A percentile compares a stretch with the other conserved stretches of the same genome.
Evolutionary conservation across 164 flowering plant species (phyloP).

Genomic region (Tinospora cordifolia): DNA sequence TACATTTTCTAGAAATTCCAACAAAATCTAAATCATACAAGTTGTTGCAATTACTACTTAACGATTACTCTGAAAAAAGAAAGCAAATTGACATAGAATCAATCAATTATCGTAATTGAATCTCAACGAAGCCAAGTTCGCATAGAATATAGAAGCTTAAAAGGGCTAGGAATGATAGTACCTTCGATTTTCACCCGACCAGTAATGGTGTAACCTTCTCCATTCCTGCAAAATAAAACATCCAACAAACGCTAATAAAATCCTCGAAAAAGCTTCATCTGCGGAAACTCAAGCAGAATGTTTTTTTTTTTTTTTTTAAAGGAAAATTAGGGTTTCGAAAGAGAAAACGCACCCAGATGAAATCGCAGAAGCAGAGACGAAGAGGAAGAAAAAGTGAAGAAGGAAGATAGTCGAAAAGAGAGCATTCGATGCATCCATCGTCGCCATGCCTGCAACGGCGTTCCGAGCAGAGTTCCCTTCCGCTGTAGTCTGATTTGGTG

Average conservation of each 20-base stretch:
- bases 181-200: constrained; percentile 27
- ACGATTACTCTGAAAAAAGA: neutral
- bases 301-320: no score
- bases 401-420: constrained; percentile 1
- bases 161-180: neutral
- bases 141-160: neutral
- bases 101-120: neutral
- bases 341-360: constrained; percentile 6
- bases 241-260: neutral
- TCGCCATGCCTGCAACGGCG: neutral
- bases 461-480: neutral
- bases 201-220: constrained; percentile 24
- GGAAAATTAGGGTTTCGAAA: neutral
- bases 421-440: constrained; percentile 11
- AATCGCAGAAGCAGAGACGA: constrained; percentile 2
- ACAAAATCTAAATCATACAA: neutral
- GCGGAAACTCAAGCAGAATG: neutral
- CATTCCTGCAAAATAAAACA: constrained; percentile 15
- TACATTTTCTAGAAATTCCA: neutral
- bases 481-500: neutral
- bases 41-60: neutral
- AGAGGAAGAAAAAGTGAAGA: constrained; percentile 10
- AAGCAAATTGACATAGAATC: neutral
- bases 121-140: neutral
- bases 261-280: neutral